Percentiles rank a stretch among this genome's conserved stretches.
phyloP scores from a whole-genome alignment of 441 rosid species.

The Arabidopsis lyrata region DNA sequence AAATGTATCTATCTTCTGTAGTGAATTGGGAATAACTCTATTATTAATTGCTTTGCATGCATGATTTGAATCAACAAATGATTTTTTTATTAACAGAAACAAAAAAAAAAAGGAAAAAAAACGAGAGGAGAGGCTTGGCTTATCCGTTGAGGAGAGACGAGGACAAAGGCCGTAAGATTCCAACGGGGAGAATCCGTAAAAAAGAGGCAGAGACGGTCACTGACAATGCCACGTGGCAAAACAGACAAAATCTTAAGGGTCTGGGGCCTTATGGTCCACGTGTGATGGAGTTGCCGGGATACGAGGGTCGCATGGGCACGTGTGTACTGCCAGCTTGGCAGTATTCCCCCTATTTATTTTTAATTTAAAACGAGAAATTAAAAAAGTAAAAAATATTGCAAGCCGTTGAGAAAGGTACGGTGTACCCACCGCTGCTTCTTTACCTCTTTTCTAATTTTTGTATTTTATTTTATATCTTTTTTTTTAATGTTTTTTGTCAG shows the following conservation, averaged over 20 bases:
- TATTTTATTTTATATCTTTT: neutral
- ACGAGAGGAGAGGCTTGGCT: conserved; percentile 40
- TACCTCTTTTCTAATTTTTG: conserved; percentile 14
- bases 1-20: neutral
- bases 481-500: conserved; percentile 30
- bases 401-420: conserved; percentile 46
- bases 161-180: conserved; percentile 40
- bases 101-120: too few relatives aligned
- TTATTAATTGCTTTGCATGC: conserved; percentile 4
- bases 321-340: conserved; percentile 45
- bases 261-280: conserved; percentile 41
- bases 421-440: conserved; percentile 43
- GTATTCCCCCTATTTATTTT: conserved; percentile 3
- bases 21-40: neutral
- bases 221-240: conserved; percentile 33
- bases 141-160: conserved; percentile 37
- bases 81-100: too few relatives aligned
- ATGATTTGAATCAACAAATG: conserved; percentile 15
- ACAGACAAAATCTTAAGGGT: conserved; percentile 29
- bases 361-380: neutral
- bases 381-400: neutral
- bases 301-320: conserved; percentile 50
- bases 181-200: conserved; percentile 43
- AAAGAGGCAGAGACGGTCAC: conserved; percentile 34
- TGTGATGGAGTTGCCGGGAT: conserved; percentile 44